Base-by-base conservation (phyloP, 1,284 basidiomycete genomes). In the Cryptococcus neoformans region DNA sequence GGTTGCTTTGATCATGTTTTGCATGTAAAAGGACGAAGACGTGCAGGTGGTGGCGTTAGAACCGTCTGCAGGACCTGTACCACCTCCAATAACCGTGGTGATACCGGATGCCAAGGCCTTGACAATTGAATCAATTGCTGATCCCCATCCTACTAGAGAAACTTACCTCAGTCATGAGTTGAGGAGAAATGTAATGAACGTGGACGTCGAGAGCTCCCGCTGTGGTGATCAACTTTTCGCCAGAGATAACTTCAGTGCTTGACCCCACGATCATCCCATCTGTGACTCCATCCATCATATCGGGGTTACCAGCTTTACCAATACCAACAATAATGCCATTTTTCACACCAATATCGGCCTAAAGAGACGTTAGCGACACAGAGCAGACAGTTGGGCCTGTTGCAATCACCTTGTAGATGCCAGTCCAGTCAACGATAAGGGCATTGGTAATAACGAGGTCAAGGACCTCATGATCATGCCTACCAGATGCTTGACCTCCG, bases 311-410 rank as follows among this genome's bases (percentile, higher is more conserved):
- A 4, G 93, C 91, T 76, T 99, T 99, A 38, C 96, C 96, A 54
- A 99, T 89, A 0, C 88, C 94, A 9, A 81, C 82, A 62, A 99
- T 98, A 53, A 80, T 69, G 0, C 95, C 95, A 59, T 85, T 75
- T 77, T 89, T 92, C 61, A 99, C 83, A 42, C 96, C 96, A 53
- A 99, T 91, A 72, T 99, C 96, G n/a, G 95, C 95, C 89, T 93
- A 55, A 55, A 11, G 17, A 8, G 28, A 28, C 28, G 28, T 28
- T 28, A 28, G 28, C 28, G 28, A 28, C 21, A 28, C 28, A 6
- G 21, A 44, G 44, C 38, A 36, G 49, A 44, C 44, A 49, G 49
- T 44, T 47, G 28, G 28, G 28, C 28, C 28, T 28, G 4, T 28
- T 28, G n/a, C 36, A 34, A 65, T 35, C 51, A 86, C 90, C 83